Percentiles rank a stretch among this genome's conserved stretches.
Evolutionary conservation across 495 filamentous ascomycete species (phyloP).

Genomic region (Penicillium coprophilum): DNA sequence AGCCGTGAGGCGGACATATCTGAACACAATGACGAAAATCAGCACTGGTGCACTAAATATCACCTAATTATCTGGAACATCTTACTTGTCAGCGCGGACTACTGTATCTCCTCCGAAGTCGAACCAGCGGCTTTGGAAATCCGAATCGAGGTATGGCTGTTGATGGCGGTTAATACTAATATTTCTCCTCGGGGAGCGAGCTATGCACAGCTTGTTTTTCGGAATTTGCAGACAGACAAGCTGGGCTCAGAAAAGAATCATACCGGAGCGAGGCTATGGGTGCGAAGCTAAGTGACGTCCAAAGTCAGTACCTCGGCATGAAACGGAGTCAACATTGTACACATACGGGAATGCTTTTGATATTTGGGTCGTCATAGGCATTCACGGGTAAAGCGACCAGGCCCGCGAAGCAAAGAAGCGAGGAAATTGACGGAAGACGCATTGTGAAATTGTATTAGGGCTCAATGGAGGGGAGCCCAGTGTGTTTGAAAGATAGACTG

Average conservation of each 20-base stretch:
- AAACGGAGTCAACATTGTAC: slow-evolving; percentile 11
- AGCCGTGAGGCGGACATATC: slow-evolving; percentile 89
- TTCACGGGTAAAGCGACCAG: slow-evolving; percentile 32
- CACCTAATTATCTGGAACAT: not conserved
- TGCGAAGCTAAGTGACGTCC: slow-evolving; percentile 59
- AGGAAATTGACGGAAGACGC: slow-evolving; percentile 42
- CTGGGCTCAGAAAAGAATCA: slow-evolving; percentile 19
- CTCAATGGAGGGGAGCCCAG: slow-evolving; percentile 22
- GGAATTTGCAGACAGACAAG: not conserved
- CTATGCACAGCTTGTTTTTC: slow-evolving; percentile 1
- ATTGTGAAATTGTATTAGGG: slow-evolving; percentile 29
- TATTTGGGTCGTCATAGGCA: slow-evolving; percentile 42
- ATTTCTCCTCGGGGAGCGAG: not conserved
- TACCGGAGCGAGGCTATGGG: slow-evolving; percentile 66
- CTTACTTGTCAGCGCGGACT: slow-evolving; percentile 85
- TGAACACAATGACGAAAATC: slow-evolving; percentile 29
- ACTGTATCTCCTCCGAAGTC: slow-evolving; percentile 98
- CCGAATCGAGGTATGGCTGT: slow-evolving; percentile 94
- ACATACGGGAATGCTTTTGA: slow-evolving; percentile 59
- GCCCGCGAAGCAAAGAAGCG: slow-evolving; percentile 41
- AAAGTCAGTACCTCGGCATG: slow-evolving; percentile 23
- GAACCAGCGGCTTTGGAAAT: slow-evolving; percentile 99
- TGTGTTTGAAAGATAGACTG: slow-evolving; percentile 29
- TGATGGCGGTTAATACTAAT: slow-evolving; percentile 28
- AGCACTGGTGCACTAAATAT: slow-evolving; percentile 13